Evolutionary conservation across 192 early-diverging fungal genomes (phyloP).

Genomic region (Linnemannia zychae): DNA sequence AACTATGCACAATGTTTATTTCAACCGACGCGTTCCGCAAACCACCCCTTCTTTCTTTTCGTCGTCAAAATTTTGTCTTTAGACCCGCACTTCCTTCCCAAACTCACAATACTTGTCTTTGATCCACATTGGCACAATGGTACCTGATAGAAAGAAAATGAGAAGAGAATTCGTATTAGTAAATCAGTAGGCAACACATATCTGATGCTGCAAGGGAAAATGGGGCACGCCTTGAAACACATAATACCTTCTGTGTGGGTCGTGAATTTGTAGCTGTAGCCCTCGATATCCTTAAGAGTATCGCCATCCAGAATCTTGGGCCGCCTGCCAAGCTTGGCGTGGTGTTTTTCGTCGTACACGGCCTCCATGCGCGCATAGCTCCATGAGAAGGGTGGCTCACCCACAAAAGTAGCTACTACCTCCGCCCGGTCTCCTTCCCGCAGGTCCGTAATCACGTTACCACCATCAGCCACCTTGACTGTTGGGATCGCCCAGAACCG

Average conservation of each 20-base stretch:
- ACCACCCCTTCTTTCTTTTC: neutral
- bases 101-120: constrained; percentile 50
- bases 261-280: constrained; percentile 24
- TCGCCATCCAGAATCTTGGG: constrained; percentile 15
- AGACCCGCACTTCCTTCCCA: constrained; percentile 16
- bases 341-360: constrained; percentile 32
- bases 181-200: too few relatives aligned
- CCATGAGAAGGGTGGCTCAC: constrained; percentile 44
- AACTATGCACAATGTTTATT: constrained; percentile 6
- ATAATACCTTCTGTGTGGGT: constrained; percentile 36
- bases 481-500: constrained; percentile 45
- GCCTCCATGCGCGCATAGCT: constrained; percentile 36
- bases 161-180: too few relatives aligned
- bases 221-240: neutral
- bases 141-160: constrained; percentile 23
- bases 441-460: constrained; percentile 36
- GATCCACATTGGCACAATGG: constrained; percentile 40
- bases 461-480: constrained; percentile 31
- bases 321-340: constrained; percentile 17
- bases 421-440: constrained; percentile 39
- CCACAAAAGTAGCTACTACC: constrained; percentile 38
- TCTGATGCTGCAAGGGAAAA: too few relatives aligned
- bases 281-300: constrained; percentile 16
- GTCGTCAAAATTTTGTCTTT: neutral
- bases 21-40: neutral